Conservation (phyloP, 805 yeast species). For the Komagataella mondaviorum region DNA sequence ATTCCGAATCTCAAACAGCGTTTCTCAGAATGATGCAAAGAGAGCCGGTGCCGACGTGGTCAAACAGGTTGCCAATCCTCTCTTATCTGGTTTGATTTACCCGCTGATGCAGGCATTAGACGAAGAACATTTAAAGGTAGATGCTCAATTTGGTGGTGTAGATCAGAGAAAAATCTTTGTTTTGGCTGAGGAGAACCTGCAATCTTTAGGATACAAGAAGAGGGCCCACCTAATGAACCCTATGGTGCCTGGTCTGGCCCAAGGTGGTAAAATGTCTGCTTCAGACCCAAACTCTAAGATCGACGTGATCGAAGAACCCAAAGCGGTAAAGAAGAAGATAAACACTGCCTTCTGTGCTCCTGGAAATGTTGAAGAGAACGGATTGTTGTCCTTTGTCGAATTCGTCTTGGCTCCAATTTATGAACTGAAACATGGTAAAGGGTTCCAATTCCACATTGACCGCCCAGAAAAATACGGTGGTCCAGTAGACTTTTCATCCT, state of each 20-base stretch:
- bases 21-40: slow-evolving; percentile 91
- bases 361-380: slow-evolving; percentile 84
- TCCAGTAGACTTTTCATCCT: slow-evolving; percentile 54
- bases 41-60: slow-evolving; percentile 99
- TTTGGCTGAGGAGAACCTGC: slow-evolving; percentile 89
- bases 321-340: slow-evolving; percentile 78
- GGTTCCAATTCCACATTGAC: slow-evolving; percentile 58
- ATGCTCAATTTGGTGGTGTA: slow-evolving; percentile 97
- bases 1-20: slow-evolving; percentile 72
- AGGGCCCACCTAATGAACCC: slow-evolving; percentile 98
- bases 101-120: slow-evolving; percentile 99
- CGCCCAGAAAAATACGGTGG: slow-evolving; percentile 99
- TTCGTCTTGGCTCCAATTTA: slow-evolving; percentile 78
- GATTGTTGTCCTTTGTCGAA: slow-evolving; percentile 76
- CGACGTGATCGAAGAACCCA: slow-evolving; percentile 84
- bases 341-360: slow-evolving; percentile 92
- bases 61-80: slow-evolving; percentile 90
- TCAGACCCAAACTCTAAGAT: slow-evolving; percentile 97
- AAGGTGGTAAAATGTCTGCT: slow-evolving; percentile 98
- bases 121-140: slow-evolving; percentile 79
- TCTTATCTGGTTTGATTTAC: slow-evolving; percentile 84
- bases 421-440: slow-evolving; percentile 52
- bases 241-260: slow-evolving; percentile 95
- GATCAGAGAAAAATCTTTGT: slow-evolving; percentile 98
- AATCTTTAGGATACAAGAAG: slow-evolving; percentile 81